Evolutionary conservation across 306 rosid species (phyloP).

Genomic region (Prunus salicina): DNA sequence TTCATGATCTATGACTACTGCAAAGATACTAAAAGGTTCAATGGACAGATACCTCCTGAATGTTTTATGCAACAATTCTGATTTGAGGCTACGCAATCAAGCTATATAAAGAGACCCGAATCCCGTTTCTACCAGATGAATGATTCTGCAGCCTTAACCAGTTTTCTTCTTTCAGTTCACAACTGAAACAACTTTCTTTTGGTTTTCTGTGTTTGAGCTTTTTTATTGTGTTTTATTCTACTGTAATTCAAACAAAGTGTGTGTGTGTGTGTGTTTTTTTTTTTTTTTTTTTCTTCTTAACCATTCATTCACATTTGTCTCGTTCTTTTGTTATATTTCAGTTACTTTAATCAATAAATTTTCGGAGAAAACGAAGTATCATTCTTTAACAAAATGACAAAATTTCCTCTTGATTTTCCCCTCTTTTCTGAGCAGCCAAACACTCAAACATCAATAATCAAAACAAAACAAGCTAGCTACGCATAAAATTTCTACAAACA

Average conservation of each 20-base stretch:
- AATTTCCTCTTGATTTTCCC: not conserved
- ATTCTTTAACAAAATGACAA: not conserved
- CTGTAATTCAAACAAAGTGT: not conserved
- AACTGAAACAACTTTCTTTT: not conserved
- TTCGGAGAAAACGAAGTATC: not conserved
- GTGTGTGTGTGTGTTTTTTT: not conserved
- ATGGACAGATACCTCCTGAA: conserved; percentile 54
- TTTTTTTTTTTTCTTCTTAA: not conserved
- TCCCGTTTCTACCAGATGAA: not conserved
- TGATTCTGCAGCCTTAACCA: not conserved
- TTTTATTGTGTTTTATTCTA: not conserved
- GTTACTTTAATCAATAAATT: not conserved
- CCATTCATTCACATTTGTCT: not conserved
- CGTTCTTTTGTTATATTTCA: not conserved
- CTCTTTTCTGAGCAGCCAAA: not conserved
- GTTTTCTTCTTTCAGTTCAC: conserved; percentile 11
- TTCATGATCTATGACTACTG: conserved; percentile 79
- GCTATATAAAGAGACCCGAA: not conserved
- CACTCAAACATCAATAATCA: not conserved
- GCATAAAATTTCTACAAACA: not conserved
- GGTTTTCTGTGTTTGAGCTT: conserved; percentile 9
- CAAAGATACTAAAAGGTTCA: conserved; percentile 56
- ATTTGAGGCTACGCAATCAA: not conserved
- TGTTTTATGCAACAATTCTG: conserved; percentile 51
- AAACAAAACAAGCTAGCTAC: not conserved